These are phyloP conservation scores for Amniculicola lignicola DNA, from an alignment of 495 filamentous ascomycete genomes.

Conservation along the genomic window DNA sequence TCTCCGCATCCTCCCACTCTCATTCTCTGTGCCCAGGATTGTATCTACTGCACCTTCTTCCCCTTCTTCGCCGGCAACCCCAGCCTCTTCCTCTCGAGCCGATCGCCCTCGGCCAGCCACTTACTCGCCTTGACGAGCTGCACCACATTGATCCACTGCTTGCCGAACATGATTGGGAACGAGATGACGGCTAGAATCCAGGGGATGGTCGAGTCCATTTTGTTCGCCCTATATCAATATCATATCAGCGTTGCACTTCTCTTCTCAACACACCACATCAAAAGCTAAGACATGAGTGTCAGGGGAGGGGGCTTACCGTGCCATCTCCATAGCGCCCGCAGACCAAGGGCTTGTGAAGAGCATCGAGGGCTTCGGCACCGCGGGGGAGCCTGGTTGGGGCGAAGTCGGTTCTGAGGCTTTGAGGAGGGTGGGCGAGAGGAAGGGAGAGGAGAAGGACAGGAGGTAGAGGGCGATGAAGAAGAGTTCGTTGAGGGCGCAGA, in stretches of 20 bases:
- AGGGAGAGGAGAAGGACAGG: constrained; percentile 88
- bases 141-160: constrained; percentile 91
- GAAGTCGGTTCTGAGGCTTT: constrained; percentile 46
- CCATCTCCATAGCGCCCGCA: constrained; percentile 86
- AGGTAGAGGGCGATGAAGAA: constrained; percentile 99
- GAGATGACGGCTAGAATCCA: constrained; percentile 85
- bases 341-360: constrained; percentile 82
- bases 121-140: constrained; percentile 91
- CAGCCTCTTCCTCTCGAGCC: constrained; percentile 51
- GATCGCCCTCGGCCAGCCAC: constrained; percentile 89
- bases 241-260: neutral
- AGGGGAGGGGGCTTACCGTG: constrained; percentile 45
- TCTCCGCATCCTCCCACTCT: too few relatives aligned
- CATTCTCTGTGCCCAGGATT: too few relatives aligned
- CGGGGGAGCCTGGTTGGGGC: constrained; percentile 63
- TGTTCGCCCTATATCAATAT: constrained; percentile 61
- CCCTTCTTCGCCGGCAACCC: constrained; percentile 44
- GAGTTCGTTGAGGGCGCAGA: constrained; percentile 85
- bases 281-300: neutral
- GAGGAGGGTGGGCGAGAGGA: constrained; percentile 79
- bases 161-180: constrained; percentile 80
- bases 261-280: constrained; percentile 1
- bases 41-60: constrained; percentile 24
- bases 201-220: constrained; percentile 79
- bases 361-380: constrained; percentile 59